Evolutionary conservation across 75 land plant species (phyloP).

Genomic region (Ceratopteris richardii): DNA sequence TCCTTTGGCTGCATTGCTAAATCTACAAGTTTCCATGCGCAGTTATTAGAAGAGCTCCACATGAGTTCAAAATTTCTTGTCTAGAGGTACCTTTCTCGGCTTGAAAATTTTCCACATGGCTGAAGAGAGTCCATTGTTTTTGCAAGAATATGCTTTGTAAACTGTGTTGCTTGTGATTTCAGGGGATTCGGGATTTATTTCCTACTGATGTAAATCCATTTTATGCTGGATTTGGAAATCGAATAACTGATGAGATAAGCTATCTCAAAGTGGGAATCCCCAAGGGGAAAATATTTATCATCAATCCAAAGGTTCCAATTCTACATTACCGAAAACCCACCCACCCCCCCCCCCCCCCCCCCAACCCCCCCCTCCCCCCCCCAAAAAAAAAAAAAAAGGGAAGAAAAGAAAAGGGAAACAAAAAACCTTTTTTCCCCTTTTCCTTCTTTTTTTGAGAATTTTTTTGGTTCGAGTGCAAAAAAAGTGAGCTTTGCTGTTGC

Average conservation of each 20-base stretch:
- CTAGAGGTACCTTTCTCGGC: slow-evolving; percentile 25
- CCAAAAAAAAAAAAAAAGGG: too few relatives aligned
- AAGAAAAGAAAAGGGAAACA: neutral
- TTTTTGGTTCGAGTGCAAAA: too few relatives aligned
- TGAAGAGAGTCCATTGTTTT: too few relatives aligned
- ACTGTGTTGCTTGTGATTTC: neutral
- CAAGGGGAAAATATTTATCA: slow-evolving; percentile 45
- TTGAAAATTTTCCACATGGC: neutral
- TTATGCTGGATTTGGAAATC: slow-evolving; percentile 48
- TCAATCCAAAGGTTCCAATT: slow-evolving; percentile 39
- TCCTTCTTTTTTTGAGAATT: neutral
- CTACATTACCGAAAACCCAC: neutral
- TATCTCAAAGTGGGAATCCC: slow-evolving; percentile 49
- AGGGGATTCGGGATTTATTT: slow-evolving; percentile 37
- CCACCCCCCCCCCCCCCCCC: too few relatives aligned
- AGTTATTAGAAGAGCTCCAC: slow-evolving; percentile 42
- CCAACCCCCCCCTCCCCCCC: too few relatives aligned
- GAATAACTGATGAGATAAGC: slow-evolving; percentile 44
- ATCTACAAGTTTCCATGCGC: too few relatives aligned
- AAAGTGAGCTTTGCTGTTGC: too few relatives aligned
- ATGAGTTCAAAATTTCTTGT: slow-evolving; percentile 44
- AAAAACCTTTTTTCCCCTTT: neutral
- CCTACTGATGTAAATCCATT: slow-evolving; percentile 39
- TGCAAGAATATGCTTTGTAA: too few relatives aligned
- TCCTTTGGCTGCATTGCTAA: too few relatives aligned